Base-by-base conservation (phyloP, 192 early-diverging fungal genomes). In the Backusella psychrophila region DNA sequence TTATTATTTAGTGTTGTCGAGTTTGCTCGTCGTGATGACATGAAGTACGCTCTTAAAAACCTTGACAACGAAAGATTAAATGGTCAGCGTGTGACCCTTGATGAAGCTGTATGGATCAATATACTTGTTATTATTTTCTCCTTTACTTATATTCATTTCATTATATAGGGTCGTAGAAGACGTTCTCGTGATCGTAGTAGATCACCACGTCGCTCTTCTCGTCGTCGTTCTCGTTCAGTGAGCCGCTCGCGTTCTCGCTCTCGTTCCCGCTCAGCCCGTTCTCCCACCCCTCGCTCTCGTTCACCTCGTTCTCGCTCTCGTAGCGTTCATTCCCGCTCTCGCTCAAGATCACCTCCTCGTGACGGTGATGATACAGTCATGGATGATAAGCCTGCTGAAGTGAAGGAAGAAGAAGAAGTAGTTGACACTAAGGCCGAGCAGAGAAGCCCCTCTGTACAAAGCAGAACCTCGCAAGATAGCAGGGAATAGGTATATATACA, bases 31-130 rank as follows among this genome's bases (percentile, higher is more conserved):
- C 85, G 86, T 70, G 91, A 85, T 52, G 96, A 97, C 69, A 92
- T 96, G 85, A 89, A 94, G 34, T 88, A 91, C 77, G 97, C 97
- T 19, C 77, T 98, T 26, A 88, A 89, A 77, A 93, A 93, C 84
- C 91, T 97, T 75, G 90, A 98, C 69, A 92, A 91, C 78, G 85
- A 86, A 53, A 90, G 90, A 38, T 82, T 94, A 83, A 87, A 90
- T 71, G 93, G 93, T 7, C 88, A 89, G 72, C 82, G 87, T 35
- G 84, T 94, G n/a, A 80, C 83, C 69, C 86, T 94, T 52, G 90
- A 90, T 72, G 88, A 89, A 81, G 53, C 73, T 29, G 91, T 90
- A 87, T 85, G 87, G 11, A 38, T 38, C 31, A 44, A 71, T 77
- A 8, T 36, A 65, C 2, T 29, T 29, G 35, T 31, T 67, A 70